Evolutionary conservation across 2,329 filamentous ascomycete species (phyloP).

Genomic region (Diplodia sapinea): DNA sequence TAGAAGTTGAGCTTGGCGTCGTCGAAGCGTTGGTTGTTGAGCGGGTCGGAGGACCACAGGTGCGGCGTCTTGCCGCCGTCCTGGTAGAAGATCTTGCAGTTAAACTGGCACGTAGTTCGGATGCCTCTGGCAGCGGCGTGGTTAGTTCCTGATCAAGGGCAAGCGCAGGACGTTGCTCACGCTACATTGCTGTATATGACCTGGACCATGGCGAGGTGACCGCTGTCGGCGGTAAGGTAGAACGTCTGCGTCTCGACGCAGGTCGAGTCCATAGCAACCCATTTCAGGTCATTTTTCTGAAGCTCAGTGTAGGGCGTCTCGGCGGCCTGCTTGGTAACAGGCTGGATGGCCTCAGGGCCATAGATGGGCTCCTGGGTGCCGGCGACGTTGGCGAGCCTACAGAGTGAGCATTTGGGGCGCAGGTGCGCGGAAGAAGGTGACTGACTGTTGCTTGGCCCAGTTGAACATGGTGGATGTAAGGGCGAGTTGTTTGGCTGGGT

Average conservation of each 20-base stretch:
- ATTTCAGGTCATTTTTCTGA: slow-evolving; percentile 78
- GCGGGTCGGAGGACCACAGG: slow-evolving; percentile 82
- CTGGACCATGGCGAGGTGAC: slow-evolving; percentile 79
- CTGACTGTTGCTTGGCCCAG: slow-evolving; percentile 92
- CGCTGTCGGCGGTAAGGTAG: slow-evolving; percentile 82
- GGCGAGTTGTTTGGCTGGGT: not conserved
- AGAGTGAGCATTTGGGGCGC: slow-evolving; percentile 34
- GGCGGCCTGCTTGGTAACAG: slow-evolving; percentile 81
- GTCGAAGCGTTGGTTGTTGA: slow-evolving; percentile 82
- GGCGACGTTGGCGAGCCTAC: slow-evolving; percentile 74
- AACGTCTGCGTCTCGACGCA: slow-evolving; percentile 95
- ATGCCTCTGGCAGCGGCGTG: slow-evolving; percentile 69
- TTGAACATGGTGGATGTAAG: slow-evolving; percentile 70
- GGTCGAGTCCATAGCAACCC: slow-evolving; percentile 80
- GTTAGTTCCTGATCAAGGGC: not conserved
- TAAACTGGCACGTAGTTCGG: slow-evolving; percentile 91
- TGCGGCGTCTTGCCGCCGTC: slow-evolving; percentile 72
- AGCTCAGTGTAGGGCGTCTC: slow-evolving; percentile 80
- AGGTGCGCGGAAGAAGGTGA: slow-evolving; percentile 38
- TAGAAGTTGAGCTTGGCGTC: slow-evolving; percentile 83
- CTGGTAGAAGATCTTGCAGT: slow-evolving; percentile 85
- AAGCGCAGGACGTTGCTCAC: slow-evolving; percentile 61
- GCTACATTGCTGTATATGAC: slow-evolving; percentile 97
- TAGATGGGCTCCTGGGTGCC: slow-evolving; percentile 97
- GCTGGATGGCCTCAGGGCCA: slow-evolving; percentile 83